phyloP scores from a whole-genome alignment of 148 eudicot genomes.

The Talinum fruticosum region DNA sequence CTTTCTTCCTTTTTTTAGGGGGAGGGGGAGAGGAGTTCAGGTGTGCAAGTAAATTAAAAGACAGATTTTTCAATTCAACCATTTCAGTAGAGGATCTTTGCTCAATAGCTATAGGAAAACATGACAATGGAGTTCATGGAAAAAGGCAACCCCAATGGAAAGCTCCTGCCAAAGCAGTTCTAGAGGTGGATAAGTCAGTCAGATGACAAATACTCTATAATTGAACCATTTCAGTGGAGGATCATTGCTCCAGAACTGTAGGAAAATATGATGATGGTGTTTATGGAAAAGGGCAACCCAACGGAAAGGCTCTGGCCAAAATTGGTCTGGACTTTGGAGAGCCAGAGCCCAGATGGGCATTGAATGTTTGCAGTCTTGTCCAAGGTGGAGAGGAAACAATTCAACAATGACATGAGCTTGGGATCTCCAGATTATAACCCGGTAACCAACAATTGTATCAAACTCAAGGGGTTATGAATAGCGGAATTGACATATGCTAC shows the following conservation, averaged over 20 bases:
- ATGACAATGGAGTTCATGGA: not conserved
- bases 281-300: too few species aligned
- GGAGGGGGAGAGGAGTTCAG: too few species aligned
- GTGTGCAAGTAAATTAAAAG: too few species aligned
- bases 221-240: too few species aligned
- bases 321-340: too few species aligned
- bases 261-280: too few species aligned
- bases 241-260: too few species aligned
- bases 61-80: not conserved
- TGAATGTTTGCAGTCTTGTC: not conserved
- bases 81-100: not conserved
- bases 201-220: too few species aligned
- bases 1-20: not conserved
- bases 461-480: not conserved
- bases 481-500: not conserved
- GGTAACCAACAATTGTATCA: not conserved
- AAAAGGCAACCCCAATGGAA: not conserved
- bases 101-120: not conserved
- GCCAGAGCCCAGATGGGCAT: not conserved
- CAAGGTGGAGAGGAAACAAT: not conserved
- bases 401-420: not conserved
- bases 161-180: too few species aligned
- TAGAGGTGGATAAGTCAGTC: too few species aligned
- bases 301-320: not conserved
- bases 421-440: not conserved